phyloP scores from a whole-genome alignment of 2,329 filamentous ascomycete genomes.

The Arthrobotrys entomopaga region DNA sequence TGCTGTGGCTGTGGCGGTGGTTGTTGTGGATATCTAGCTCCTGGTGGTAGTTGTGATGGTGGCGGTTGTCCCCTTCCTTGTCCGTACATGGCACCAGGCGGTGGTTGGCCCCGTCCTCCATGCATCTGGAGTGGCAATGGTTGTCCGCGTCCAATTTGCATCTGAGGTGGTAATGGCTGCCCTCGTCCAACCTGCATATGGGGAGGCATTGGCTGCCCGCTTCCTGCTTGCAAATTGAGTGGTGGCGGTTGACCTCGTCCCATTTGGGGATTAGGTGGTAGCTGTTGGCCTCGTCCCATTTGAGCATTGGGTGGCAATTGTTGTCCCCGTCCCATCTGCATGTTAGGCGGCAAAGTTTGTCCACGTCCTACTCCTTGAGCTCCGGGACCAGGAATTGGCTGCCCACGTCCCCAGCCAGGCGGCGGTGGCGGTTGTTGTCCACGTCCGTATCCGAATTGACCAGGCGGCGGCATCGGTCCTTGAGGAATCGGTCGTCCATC shows the following conservation, averaged over 20 bases:
- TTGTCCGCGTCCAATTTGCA: conserved; percentile 18
- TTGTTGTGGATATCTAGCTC: conserved; percentile 10
- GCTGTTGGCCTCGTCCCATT: conserved; percentile 15
- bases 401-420: conserved; percentile 22
- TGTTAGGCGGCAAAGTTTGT: conserved; percentile 1
- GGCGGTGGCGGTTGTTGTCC: conserved; percentile 12
- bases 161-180: conserved; percentile 19
- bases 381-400: conserved; percentile 9
- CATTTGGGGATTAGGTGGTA: conserved; percentile 11
- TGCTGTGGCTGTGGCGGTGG: conserved; percentile 14
- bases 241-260: conserved; percentile 26
- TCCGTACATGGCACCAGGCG: conserved; percentile 12
- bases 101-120: conserved; percentile 29
- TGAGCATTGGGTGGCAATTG: conserved; percentile 3
- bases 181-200: conserved; percentile 23
- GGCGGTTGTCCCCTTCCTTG: conserved; percentile 26
- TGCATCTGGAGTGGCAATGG: conserved; percentile 11
- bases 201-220: conserved; percentile 15
- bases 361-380: conserved; percentile 19
- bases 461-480: conserved; percentile 21
- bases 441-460: conserved; percentile 29
- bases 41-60: conserved; percentile 12
- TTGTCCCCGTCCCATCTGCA: conserved; percentile 3
- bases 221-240: neutral
- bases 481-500: conserved; percentile 29